A percentile compares a stretch with the other conserved stretches of the same genome.
These are phyloP conservation scores for Didymella sp. DNA, from an alignment of 2,329 filamentous ascomycete genomes.

Conservation along the genomic window DNA sequence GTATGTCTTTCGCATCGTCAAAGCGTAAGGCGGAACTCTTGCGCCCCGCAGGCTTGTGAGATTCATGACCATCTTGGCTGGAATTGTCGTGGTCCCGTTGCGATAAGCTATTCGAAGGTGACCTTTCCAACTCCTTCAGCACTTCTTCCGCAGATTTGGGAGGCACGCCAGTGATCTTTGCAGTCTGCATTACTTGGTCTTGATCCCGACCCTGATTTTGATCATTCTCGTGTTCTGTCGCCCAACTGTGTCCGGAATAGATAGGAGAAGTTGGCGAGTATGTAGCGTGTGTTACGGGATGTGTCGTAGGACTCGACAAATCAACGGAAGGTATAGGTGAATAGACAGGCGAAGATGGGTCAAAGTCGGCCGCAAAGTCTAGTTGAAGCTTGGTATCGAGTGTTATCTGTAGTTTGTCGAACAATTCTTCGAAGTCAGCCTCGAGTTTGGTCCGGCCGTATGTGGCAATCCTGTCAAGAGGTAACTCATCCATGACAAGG, in stretches of 20 bases:
- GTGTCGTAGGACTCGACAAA: not conserved
- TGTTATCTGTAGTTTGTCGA: not conserved
- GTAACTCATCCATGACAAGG: slow-evolving; percentile 22
- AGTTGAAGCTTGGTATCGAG: not conserved
- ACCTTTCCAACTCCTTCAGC: not conserved
- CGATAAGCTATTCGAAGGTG: too few relatives aligned
- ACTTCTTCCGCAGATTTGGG: not conserved
- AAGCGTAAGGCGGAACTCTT: not conserved
- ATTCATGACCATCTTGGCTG: not conserved
- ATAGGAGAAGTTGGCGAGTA: not conserved
- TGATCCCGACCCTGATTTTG: too few relatives aligned
- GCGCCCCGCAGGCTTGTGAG: not conserved
- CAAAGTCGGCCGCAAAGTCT: not conserved
- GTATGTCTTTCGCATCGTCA: not conserved
- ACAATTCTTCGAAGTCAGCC: not conserved
- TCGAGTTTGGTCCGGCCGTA: not conserved
- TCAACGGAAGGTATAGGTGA: not conserved
- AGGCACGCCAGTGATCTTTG: not conserved
- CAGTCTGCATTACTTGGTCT: not conserved
- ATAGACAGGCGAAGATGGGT: not conserved
- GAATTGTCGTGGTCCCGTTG: not conserved
- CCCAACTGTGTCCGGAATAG: not conserved
- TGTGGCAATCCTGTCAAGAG: slow-evolving; percentile 3
- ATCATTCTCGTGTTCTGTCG: not conserved
- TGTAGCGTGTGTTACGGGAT: not conserved